Base-by-base conservation (phyloP, 495 filamentous ascomycete genomes). In the Aeminium ludgeri region DNA sequence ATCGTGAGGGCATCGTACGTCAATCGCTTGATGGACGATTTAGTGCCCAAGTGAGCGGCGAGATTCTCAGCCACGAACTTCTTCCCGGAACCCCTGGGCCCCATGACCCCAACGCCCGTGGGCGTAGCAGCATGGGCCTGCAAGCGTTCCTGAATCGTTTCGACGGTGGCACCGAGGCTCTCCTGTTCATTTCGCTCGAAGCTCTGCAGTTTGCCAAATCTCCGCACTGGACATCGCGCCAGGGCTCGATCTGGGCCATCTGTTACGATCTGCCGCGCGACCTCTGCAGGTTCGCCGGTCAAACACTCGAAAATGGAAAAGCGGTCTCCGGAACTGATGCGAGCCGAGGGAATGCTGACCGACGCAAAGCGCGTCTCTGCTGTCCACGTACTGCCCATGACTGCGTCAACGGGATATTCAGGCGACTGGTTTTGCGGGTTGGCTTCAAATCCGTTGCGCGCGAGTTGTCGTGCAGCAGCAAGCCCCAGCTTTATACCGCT, bases 271-370 rank as follows among this genome's bases (percentile, higher is more conserved):
- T 53, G 46, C 15, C 50, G 41, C 27, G 50, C 50, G 4, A 53
- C 33, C 36, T 53, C 50, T 12, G 41, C 34, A 11, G 46, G 46
- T 25, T 53, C 50, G 2, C 50, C 50, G 20, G 46, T 53, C 10
- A 45, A 25, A n/a, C 37, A 18, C 3, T 53, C 46, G 36, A 53
- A 46, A 19, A 53, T 53, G 7, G 46, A 49, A 40, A 49, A 53
- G 17, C 35, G 45, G 1, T 43, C 46, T 10, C 50, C 50, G 19
- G 46, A 38, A 23, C 40, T 49, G 19, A 53, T 53, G 10, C 41
- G 13, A 3, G 27, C 33, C 20, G 50, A 53, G 10, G 50, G 50
- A 20, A 53, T 47, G 18, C 34, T 43, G 2, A 53, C 50, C 12
- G 41, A 15, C 1, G 46, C 34, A 20, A 46, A 28, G 16, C 38